Percentiles rank a stretch among this genome's conserved stretches.
Conservation (phyloP, 2,329 filamentous ascomycete species). For the Thielaviopsis populi region DNA sequence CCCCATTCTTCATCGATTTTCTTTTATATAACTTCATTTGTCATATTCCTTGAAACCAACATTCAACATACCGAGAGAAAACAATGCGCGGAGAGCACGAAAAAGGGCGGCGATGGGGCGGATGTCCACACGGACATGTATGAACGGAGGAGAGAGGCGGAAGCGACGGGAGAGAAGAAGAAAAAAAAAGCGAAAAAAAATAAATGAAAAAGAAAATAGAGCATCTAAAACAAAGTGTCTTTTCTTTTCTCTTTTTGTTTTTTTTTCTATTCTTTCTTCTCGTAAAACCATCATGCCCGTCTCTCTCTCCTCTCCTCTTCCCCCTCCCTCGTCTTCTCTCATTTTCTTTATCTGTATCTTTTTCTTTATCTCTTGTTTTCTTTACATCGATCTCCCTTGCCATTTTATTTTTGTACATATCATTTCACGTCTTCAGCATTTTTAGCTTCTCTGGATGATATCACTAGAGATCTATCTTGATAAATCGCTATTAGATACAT, state of each 20-base stretch:
- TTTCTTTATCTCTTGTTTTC: constrained; percentile 1
- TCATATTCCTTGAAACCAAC: not conserved
- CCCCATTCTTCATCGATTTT: no score
- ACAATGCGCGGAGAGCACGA: no score
- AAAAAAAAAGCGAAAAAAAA: no score
- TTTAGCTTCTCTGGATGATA: not conserved
- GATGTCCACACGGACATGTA: not conserved
- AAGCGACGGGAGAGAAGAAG: no score
- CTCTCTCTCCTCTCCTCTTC: not conserved
- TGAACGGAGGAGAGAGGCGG: no score
- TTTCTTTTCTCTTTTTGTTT: not conserved
- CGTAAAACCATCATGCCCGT: no score
- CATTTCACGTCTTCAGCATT: constrained; percentile 1
- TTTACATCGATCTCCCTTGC: constrained; percentile 1
- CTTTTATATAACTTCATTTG: not conserved
- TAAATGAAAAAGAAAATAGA: no score
- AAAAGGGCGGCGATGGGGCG: not conserved
- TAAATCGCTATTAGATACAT: constrained; percentile 3
- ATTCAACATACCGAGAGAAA: no score
- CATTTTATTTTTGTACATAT: constrained; percentile 17
- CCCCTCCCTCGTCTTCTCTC: not conserved
- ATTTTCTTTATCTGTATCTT: not conserved
- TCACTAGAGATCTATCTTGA: not conserved
- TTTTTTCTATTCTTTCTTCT: not conserved
- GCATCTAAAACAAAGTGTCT: no score